Evolutionary conservation across 2,329 filamentous ascomycete species (phyloP).

Genomic region (Calonectria pteridis): DNA sequence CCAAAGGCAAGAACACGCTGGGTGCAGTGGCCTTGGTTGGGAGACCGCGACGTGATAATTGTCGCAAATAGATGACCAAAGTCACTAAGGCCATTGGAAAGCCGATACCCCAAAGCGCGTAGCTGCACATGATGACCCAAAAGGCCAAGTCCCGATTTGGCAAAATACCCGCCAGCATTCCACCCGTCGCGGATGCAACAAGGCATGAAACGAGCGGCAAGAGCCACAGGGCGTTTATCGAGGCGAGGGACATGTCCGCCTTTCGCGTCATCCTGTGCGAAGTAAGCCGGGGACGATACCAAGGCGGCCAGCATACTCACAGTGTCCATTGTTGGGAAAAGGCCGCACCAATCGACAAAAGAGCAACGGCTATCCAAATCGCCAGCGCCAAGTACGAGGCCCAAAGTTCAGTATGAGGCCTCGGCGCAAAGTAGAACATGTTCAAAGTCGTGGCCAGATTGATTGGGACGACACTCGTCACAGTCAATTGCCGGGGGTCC

Average conservation of each 20-base stretch:
- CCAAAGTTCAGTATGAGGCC: background rate
- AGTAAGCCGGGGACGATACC: background rate
- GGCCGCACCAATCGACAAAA: constrained; percentile 58
- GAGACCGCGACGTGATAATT: constrained; percentile 70
- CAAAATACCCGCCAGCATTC: constrained; percentile 66
- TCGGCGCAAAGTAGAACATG: background rate
- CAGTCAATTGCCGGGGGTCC: background rate
- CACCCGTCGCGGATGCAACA: constrained; percentile 70
- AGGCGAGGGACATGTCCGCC: background rate
- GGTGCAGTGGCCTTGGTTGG: constrained; percentile 72
- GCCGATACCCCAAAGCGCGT: constrained; percentile 72
- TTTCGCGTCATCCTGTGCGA: background rate
- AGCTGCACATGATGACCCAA: constrained; percentile 67
- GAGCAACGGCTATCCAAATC: constrained; percentile 65
- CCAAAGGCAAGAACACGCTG: constrained; percentile 71
- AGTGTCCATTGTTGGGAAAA: constrained; percentile 63
- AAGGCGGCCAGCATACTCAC: background rate
- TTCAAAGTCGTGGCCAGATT: background rate
- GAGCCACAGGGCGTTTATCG: constrained; percentile 66
- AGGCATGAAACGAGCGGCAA: constrained; percentile 73
- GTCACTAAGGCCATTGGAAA: constrained; percentile 65
- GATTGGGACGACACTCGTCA: background rate
- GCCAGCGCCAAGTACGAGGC: constrained; percentile 54
- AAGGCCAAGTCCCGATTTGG: constrained; percentile 63
- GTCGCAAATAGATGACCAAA: constrained; percentile 72